These are phyloP conservation scores for Infundibulicybe gibba DNA, from an alignment of 768 basidiomycete genomes.

Conservation along the genomic window DNA sequence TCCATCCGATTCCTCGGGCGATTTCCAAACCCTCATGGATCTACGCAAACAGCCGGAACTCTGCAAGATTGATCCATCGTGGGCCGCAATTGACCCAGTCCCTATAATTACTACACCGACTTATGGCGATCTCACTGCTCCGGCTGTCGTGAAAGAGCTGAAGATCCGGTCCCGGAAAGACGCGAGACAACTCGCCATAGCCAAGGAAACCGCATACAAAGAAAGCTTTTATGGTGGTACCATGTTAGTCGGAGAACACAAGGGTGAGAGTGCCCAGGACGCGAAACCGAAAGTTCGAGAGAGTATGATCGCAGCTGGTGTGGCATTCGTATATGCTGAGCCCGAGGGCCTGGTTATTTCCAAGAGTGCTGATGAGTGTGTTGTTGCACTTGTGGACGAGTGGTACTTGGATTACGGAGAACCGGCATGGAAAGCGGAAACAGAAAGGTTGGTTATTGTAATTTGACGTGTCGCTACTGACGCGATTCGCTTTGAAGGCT, in stretches of 20 bases:
- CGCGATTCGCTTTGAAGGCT: constrained; percentile 41
- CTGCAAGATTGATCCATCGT: constrained; percentile 90
- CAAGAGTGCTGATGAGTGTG: constrained; percentile 93
- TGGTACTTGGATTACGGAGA: constrained; percentile 99
- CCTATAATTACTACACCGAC: constrained; percentile 88
- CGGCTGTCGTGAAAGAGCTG: constrained; percentile 76
- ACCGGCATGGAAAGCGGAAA: constrained; percentile 79
- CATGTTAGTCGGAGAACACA: constrained; percentile 90
- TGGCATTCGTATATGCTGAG: constrained; percentile 5
- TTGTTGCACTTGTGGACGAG: constrained; percentile 97
- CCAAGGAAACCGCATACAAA: constrained; percentile 97
- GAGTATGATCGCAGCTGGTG: not conserved
- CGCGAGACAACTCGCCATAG: constrained; percentile 87
- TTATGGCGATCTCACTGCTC: constrained; percentile 94
- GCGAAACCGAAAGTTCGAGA: constrained; percentile 89
- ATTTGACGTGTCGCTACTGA: constrained; percentile 1
- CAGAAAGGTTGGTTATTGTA: constrained; percentile 62
- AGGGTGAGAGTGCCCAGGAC: constrained; percentile 83
- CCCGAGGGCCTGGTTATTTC: constrained; percentile 60
- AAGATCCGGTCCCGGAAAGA: constrained; percentile 98
- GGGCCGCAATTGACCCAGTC: constrained; percentile 82
- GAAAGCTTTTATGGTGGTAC: constrained; percentile 96
- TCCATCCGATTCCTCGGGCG: constrained; percentile 97
- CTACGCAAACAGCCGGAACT: constrained; percentile 94
- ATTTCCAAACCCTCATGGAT: constrained; percentile 86